Percentiles rank a stretch among this genome's conserved stretches.
Conservation (phyloP, 208 protist genomes). For the Trypanosoma theileri region DNA sequence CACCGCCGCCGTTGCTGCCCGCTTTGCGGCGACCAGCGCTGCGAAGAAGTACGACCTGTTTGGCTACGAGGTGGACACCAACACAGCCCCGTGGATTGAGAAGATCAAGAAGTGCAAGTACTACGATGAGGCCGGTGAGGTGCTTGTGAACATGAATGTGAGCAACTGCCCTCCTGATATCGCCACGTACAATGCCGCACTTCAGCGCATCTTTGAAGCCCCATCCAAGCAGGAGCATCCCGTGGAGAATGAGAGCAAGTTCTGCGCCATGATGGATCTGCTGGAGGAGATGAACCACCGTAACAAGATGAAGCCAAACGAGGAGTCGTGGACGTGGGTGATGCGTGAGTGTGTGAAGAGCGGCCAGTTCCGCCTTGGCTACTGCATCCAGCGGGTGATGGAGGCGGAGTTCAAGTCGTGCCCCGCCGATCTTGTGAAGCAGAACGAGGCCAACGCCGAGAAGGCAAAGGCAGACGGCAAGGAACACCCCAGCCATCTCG, state of each 20-base stretch:
- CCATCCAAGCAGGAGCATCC: constrained; percentile 66
- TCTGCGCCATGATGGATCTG: constrained; percentile 90
- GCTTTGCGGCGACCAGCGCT: constrained; percentile 32
- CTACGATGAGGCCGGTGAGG: constrained; percentile 89
- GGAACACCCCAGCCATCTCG: constrained; percentile 71
- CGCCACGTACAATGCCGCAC: constrained; percentile 84
- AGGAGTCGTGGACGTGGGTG: constrained; percentile 85
- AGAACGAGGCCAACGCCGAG: constrained; percentile 79
- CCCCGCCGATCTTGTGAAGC: constrained; percentile 70
- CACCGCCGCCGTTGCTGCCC: constrained; percentile 35
- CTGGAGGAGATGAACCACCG: constrained; percentile 89
- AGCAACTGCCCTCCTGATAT: constrained; percentile 90
- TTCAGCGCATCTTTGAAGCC: constrained; percentile 80
- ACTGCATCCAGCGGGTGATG: constrained; percentile 74
- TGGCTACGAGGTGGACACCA: constrained; percentile 86
- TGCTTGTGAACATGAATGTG: constrained; percentile 89
- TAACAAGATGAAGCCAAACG: constrained; percentile 86
- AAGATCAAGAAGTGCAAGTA: constrained; percentile 82
- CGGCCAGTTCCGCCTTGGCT: constrained; percentile 82
- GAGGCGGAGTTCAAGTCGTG: constrained; percentile 80
- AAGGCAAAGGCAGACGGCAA: constrained; percentile 85
- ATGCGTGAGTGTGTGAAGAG: constrained; percentile 84
- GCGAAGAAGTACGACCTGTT: constrained; percentile 88
- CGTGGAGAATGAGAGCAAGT: constrained; percentile 84
- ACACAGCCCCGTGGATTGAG: constrained; percentile 82